These are phyloP conservation scores for Clitocybe nebularis DNA, from an alignment of 1,284 basidiomycete species.

Conservation along the genomic window DNA sequence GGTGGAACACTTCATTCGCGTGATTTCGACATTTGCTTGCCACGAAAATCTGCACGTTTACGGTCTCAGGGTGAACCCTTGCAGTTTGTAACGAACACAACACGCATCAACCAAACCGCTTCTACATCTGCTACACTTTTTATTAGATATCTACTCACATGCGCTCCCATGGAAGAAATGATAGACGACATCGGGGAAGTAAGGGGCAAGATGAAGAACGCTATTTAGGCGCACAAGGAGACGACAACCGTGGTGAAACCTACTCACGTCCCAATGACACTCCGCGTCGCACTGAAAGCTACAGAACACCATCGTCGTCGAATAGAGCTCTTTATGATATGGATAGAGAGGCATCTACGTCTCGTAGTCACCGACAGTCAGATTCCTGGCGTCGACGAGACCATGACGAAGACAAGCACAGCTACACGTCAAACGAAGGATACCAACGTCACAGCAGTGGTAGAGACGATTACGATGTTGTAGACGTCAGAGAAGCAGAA, in stretches of 20 bases:
- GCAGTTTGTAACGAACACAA: slow-evolving; percentile 27
- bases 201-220: slow-evolving; percentile 48
- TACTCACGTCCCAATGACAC: slow-evolving; percentile 35
- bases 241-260: slow-evolving; percentile 40
- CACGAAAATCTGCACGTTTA: slow-evolving; percentile 8
- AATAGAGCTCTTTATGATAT: slow-evolving; percentile 40
- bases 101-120: slow-evolving; percentile 25
- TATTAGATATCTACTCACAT: slow-evolving; percentile 30
- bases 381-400: slow-evolving; percentile 51
- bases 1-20: slow-evolving; percentile 12
- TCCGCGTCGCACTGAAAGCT: slow-evolving; percentile 48
- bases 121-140: slow-evolving; percentile 12
- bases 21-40: slow-evolving; percentile 14
- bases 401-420: slow-evolving; percentile 46
- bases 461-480: slow-evolving; percentile 46
- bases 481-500: slow-evolving; percentile 39
- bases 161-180: slow-evolving; percentile 47
- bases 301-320: slow-evolving; percentile 42
- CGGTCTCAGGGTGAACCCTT: slow-evolving; percentile 25
- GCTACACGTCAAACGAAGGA: slow-evolving; percentile 40
- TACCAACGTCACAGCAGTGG: slow-evolving; percentile 39
- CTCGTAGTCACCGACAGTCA: slow-evolving; percentile 43
- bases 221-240: slow-evolving; percentile 45
- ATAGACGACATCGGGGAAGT: slow-evolving; percentile 43
- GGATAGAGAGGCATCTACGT: slow-evolving; percentile 46